phyloP scores from a whole-genome alignment of 768 basidiomycete species.

The Boletus insuetus region DNA sequence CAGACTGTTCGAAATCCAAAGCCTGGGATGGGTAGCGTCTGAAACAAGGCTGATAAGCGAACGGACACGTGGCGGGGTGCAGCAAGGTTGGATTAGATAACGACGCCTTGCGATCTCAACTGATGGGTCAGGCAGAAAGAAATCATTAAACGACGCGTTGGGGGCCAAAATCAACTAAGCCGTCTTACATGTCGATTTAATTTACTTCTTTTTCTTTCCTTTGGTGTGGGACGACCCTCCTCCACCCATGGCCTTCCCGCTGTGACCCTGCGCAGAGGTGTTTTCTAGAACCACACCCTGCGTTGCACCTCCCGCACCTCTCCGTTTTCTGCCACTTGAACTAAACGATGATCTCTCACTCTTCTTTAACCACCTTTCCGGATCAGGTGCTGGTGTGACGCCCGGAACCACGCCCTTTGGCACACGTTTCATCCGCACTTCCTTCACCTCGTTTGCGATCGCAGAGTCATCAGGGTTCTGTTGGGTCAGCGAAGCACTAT shows the following conservation, averaged over 20 bases:
- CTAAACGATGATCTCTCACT: slow-evolving; percentile 64
- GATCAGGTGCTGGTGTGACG: slow-evolving; percentile 79
- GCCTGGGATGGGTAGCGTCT: neutral
- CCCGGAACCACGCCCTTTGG: slow-evolving; percentile 76
- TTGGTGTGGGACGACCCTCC: slow-evolving; percentile 41
- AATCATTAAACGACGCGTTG: slow-evolving; percentile 25
- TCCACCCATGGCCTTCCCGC: slow-evolving; percentile 37
- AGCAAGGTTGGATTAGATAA: slow-evolving; percentile 30
- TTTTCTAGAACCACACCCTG: slow-evolving; percentile 51
- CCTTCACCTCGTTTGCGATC: slow-evolving; percentile 41
- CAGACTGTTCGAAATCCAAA: slow-evolving; percentile 2
- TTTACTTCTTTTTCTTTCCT: slow-evolving; percentile 69
- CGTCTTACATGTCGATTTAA: slow-evolving; percentile 25
- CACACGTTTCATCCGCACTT: slow-evolving; percentile 62
- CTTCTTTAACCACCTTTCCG: slow-evolving; percentile 88
- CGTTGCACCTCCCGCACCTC: slow-evolving; percentile 60
- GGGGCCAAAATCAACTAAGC: slow-evolving; percentile 14
- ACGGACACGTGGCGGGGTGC: slow-evolving; percentile 16
- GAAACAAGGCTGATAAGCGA: neutral
- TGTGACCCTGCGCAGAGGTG: slow-evolving; percentile 19
- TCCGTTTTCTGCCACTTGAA: slow-evolving; percentile 51
- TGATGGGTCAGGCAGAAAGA: slow-evolving; percentile 16
- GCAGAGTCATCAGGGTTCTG: slow-evolving; percentile 34
- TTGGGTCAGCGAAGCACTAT: slow-evolving; percentile 23
- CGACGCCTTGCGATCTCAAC: slow-evolving; percentile 15